Percentiles rank a stretch among this genome's conserved stretches.
These are phyloP conservation scores for Aspergillus phoenicis DNA, from an alignment of 2,329 filamentous ascomycete species.

Conservation along the genomic window DNA sequence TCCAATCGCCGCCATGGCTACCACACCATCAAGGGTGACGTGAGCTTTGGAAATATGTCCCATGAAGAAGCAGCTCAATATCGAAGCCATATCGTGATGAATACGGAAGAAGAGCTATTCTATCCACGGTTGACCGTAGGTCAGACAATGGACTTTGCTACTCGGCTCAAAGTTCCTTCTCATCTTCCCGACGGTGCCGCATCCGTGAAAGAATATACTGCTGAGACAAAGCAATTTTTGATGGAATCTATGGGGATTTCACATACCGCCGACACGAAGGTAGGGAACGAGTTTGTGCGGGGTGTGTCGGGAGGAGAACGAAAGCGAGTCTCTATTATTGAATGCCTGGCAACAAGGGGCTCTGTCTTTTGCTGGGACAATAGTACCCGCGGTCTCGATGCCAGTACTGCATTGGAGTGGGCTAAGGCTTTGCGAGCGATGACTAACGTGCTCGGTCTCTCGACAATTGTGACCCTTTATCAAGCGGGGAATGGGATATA, in stretches of 20 bases:
- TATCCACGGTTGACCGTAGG: conserved; percentile 54
- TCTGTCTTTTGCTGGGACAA: conserved; percentile 67
- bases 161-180: conserved; percentile 67
- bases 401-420: conserved; percentile 62
- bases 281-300: conserved; percentile 64
- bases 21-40: conserved; percentile 59
- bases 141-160: conserved; percentile 60
- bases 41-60: conserved; percentile 55
- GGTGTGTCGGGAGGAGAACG: conserved; percentile 68
- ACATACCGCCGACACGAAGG: conserved; percentile 64
- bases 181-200: conserved; percentile 69
- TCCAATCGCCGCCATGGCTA: conserved; percentile 65
- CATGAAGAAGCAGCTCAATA: conserved; percentile 49
- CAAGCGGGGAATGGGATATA: conserved; percentile 69
- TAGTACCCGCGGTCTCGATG: conserved; percentile 64
- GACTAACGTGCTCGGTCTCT: conserved; percentile 60
- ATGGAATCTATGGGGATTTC: conserved; percentile 57
- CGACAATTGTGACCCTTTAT: conserved; percentile 64
- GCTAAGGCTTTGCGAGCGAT: conserved; percentile 59
- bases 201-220: conserved; percentile 56
- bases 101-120: conserved; percentile 56
- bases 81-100: conserved; percentile 60
- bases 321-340: conserved; percentile 68
- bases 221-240: conserved; percentile 55
- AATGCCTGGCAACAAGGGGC: conserved; percentile 58